Conservation (phyloP, 2,329 filamentous ascomycete genomes). For the Xylaria polymorpha region DNA sequence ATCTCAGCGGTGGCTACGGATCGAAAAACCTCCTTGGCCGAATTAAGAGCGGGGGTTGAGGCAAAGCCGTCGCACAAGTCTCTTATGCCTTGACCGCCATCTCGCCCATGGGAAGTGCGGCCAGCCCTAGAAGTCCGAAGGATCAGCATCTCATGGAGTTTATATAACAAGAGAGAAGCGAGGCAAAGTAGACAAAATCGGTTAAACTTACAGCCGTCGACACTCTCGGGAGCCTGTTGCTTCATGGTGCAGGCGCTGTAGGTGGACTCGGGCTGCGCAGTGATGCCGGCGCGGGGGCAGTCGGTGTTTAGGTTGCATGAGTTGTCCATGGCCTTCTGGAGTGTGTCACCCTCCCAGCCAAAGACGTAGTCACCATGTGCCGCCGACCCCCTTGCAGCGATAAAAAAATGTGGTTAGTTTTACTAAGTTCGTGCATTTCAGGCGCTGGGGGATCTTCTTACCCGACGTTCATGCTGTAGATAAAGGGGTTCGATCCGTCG, state of each 20-base stretch:
- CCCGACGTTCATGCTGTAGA: constrained; percentile 59
- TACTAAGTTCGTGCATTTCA: background rate
- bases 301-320: constrained; percentile 59
- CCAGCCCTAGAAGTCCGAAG: constrained; percentile 40
- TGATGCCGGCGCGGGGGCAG: constrained; percentile 58
- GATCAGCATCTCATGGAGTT: constrained; percentile 23
- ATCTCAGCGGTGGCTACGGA: background rate
- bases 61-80: background rate
- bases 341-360: constrained; percentile 61
- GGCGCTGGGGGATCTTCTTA: constrained; percentile 42
- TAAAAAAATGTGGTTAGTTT: background rate
- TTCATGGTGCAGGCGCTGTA: constrained; percentile 60
- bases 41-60: constrained; percentile 10
- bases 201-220: constrained; percentile 60
- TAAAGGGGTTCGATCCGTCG: constrained; percentile 57
- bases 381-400: constrained; percentile 56
- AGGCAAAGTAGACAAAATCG: background rate
- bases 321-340: constrained; percentile 62
- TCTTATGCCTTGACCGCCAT: constrained; percentile 49
- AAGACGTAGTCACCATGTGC: constrained; percentile 65
- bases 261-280: constrained; percentile 56
- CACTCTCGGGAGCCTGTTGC: constrained; percentile 61
- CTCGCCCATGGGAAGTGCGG: constrained; percentile 48
- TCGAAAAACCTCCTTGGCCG: background rate
- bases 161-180: background rate